phyloP scores from a whole-genome alignment of 1,284 basidiomycete genomes.

The Fomitopsis betulina region DNA sequence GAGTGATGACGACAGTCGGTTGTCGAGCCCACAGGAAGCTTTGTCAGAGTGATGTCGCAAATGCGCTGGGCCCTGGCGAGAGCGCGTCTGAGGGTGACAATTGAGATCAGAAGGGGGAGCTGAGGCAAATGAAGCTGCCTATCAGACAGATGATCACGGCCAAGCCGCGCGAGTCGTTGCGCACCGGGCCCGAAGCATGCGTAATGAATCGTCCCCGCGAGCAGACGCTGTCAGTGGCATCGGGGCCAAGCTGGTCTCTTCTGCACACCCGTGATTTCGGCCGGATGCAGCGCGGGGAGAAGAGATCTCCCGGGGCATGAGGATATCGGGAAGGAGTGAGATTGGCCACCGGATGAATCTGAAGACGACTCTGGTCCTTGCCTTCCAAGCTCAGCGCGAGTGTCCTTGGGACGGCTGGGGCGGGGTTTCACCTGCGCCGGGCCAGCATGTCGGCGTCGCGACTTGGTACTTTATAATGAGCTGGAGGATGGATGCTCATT shows the following conservation, averaged over 20 bases:
- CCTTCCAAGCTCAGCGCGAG: not conserved
- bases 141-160: slow-evolving; percentile 2
- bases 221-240: not conserved
- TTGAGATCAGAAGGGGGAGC: slow-evolving; percentile 1
- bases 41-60: not conserved
- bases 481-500: not conserved
- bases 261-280: not conserved
- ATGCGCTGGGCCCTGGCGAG: not conserved
- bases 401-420: not conserved
- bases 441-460: not conserved
- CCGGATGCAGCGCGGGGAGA: not conserved
- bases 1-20: not conserved
- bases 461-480: not conserved
- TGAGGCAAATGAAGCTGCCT: slow-evolving; percentile 2
- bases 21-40: not conserved
- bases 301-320: not conserved
- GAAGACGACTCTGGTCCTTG: not conserved
- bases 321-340: slow-evolving; percentile 1
- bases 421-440: not conserved
- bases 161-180: not conserved
- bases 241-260: not conserved
- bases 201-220: not conserved
- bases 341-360: not conserved
- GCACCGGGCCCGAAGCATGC: not conserved
- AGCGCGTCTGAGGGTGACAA: not conserved